A percentile compares a stretch with the other conserved stretches of the same genome.
phyloP scores from a whole-genome alignment of 345 rosid genomes.

The Schrenkiella parvula region DNA sequence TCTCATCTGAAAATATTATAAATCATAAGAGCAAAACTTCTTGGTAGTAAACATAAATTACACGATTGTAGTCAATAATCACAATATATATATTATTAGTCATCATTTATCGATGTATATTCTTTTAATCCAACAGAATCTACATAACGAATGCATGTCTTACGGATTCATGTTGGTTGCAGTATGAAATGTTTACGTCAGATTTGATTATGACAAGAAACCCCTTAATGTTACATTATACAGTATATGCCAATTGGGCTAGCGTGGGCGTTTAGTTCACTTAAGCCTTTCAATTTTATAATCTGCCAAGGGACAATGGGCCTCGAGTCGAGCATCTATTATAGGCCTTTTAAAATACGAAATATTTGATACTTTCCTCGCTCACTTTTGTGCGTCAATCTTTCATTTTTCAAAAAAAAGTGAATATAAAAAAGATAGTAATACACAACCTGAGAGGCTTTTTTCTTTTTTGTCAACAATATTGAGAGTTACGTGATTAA shows the following conservation, averaged over 20 bases:
- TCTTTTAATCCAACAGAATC: not conserved
- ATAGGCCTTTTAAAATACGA: not conserved
- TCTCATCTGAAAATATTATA: not conserved
- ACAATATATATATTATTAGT: not conserved
- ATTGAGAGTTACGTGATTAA: not conserved
- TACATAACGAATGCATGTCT: not conserved
- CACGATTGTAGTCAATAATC: not conserved
- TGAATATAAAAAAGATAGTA: no score
- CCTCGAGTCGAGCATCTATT: not conserved
- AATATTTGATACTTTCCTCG: not conserved
- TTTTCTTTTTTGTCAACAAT: no score
- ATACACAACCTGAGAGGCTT: no score
- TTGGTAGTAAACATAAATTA: not conserved
- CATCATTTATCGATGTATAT: not conserved
- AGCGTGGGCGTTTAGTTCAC: not conserved
- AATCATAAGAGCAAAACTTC: not conserved
- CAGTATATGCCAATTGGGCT: not conserved
- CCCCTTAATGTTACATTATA: not conserved
- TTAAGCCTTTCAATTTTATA: not conserved
- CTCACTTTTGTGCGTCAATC: not conserved
- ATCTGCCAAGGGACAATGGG: constrained; percentile 1
- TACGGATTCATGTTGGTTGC: not conserved
- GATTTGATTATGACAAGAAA: not conserved
- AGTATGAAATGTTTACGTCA: not conserved
- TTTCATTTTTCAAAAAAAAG: not conserved